phyloP scores from a whole-genome alignment of 139 green algal species.

The Chlamydomonas asymmetrica region DNA sequence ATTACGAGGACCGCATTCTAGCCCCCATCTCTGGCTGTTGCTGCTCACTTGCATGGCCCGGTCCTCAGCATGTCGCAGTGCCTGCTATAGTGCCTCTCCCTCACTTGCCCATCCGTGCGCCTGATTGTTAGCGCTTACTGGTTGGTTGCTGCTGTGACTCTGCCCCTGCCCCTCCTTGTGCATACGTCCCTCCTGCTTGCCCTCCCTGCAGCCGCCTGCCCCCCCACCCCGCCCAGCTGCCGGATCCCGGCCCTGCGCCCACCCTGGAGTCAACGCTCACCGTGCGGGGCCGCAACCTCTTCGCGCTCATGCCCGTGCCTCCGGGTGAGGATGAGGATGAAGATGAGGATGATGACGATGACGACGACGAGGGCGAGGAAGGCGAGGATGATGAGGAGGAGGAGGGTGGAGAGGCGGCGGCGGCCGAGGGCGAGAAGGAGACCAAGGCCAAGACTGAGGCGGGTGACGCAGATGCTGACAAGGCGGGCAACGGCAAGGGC shows the following conservation, averaged over 20 bases:
- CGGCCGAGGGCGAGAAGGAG: neutral
- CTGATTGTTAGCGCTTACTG: no score
- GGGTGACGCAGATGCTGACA: neutral
- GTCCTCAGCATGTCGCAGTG: no score
- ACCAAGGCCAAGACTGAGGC: neutral
- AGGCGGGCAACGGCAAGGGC: neutral
- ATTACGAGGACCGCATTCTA: no score
- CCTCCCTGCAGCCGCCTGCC: conserved; percentile 32
- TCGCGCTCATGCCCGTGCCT: neutral
- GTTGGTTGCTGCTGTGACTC: no score
- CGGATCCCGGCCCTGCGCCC: conserved; percentile 6
- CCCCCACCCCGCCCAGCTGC: conserved; percentile 50
- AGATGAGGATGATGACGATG: neutral
- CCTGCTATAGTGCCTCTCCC: no score
- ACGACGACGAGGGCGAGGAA: conserved; percentile 3
- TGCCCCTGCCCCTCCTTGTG: neutral
- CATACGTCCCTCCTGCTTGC: neutral
- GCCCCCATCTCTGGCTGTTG: no score
- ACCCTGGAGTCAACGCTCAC: neutral
- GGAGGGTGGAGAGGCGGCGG: neutral
- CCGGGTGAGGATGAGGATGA: neutral
- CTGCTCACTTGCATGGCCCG: no score
- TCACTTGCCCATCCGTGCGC: no score
- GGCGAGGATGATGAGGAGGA: conserved; percentile 12
- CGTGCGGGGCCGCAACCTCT: conserved; percentile 1